These are phyloP conservation scores for Lentinus tigrinus DNA, from an alignment of 768 basidiomycete genomes.

Conservation along the genomic window DNA sequence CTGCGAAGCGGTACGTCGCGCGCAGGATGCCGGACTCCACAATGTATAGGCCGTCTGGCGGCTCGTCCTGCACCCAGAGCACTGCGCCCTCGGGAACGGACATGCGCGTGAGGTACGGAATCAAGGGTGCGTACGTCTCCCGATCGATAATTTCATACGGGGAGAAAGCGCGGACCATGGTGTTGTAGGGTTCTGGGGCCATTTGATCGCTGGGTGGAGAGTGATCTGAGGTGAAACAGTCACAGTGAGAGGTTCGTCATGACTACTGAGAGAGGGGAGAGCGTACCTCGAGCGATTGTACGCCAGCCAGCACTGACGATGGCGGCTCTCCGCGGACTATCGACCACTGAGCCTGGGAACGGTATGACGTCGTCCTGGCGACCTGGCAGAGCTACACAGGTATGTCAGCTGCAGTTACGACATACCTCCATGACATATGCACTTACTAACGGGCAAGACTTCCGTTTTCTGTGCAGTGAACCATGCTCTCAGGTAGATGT, in stretches of 20 bases:
- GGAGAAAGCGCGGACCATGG: slow-evolving; percentile 77
- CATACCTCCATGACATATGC: not conserved
- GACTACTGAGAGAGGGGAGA: not conserved
- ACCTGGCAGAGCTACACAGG: slow-evolving; percentile 50
- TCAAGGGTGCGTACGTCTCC: slow-evolving; percentile 59
- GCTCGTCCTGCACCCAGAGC: slow-evolving; percentile 78
- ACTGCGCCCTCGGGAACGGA: slow-evolving; percentile 54
- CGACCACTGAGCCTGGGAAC: slow-evolving; percentile 43
- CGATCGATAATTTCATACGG: slow-evolving; percentile 61
- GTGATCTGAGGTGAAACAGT: slow-evolving; percentile 1
- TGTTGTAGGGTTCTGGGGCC: slow-evolving; percentile 63
- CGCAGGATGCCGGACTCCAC: slow-evolving; percentile 85
- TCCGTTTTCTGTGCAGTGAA: slow-evolving; percentile 66
- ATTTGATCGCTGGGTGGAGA: slow-evolving; percentile 21
- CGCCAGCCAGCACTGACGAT: slow-evolving; percentile 70
- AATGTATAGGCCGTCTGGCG: slow-evolving; percentile 82
- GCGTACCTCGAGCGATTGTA: slow-evolving; percentile 61
- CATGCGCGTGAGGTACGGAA: slow-evolving; percentile 69
- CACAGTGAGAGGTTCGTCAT: not conserved
- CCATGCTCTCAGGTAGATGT: slow-evolving; percentile 84
- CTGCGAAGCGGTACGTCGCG: slow-evolving; percentile 77
- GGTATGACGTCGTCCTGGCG: slow-evolving; percentile 51
- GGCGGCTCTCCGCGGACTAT: slow-evolving; percentile 66
- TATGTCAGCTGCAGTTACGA: slow-evolving; percentile 1
- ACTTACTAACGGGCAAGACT: slow-evolving; percentile 44